Base-by-base conservation (phyloP, 2,329 filamentous ascomycete genomes). In the Aspergillus transmontanensis region DNA sequence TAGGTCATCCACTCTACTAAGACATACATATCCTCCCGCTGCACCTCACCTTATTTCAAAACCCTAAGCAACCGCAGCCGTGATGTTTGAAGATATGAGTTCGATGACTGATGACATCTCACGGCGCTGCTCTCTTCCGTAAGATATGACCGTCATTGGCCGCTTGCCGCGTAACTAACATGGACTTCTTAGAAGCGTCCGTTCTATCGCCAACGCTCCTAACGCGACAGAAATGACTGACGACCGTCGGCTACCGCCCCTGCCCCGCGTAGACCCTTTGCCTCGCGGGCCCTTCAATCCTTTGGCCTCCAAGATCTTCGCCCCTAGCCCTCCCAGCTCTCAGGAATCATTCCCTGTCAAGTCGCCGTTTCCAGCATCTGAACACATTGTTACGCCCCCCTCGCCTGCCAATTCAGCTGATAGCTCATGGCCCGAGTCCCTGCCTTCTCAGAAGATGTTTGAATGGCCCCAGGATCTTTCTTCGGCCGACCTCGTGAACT, bases 321-420 rank as follows among this genome's bases (percentile, higher is more conserved):
- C 71, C 45, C 74, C 74, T 21, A 77, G 71, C 34, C 76, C 77
- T 12, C 72, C 75, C 4, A 71, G 71, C 16, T 65, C 72, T 4
- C 76, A 79, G 57, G 76, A 78, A 2, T 59, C 72, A 0, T 74
- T 78, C 60, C 73, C 75, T 21, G 68, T 71, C 68, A 78, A 76
- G 60, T 73, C 74, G 0, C 63, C 70, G 21, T 77, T 74, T 73
- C 64, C 72, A 6, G 61, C 64, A 53, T 56, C 64, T 7, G 76
- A 78, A 61, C 68, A 71, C 41, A 69, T 73, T 4, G 64, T 72
- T 36, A 69, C 76, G 7, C 76, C 77, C 60, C 76, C 76, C 1
- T 79, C 77, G 0, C 77, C 76, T 11, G 75, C 76, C 58, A 78
- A 73, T 67, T 78, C 76, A 23, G 72, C 74, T 11, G 77, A 78